These are phyloP conservation scores for Chalciporus piperatoides DNA, from an alignment of 1,284 basidiomycete genomes.

Conservation along the genomic window DNA sequence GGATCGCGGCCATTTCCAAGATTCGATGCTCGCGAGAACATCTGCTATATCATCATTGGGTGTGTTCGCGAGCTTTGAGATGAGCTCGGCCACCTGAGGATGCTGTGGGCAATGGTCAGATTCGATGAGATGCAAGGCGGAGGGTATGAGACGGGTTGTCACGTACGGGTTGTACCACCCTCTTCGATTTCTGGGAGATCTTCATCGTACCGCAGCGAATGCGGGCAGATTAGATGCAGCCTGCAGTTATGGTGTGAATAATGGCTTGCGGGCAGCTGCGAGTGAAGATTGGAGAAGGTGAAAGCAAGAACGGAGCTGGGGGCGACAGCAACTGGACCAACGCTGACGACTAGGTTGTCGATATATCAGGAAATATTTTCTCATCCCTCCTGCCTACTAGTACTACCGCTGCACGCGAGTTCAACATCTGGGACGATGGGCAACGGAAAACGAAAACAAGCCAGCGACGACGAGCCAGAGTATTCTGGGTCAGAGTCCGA, in stretches of 20 bases:
- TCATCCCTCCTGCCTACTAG: too few relatives aligned
- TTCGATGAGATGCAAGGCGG: constrained; percentile 11
- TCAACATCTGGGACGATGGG: constrained; percentile 17
- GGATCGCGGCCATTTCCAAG: constrained; percentile 95
- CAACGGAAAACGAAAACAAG: constrained; percentile 31
- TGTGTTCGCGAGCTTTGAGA: constrained; percentile 61
- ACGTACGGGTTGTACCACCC: constrained; percentile 61
- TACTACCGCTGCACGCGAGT: background rate
- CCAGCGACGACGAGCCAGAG: constrained; percentile 30
- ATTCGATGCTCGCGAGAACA: constrained; percentile 61
- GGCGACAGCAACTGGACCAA: constrained; percentile 4
- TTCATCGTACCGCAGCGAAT: constrained; percentile 65
- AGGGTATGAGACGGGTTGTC: background rate
- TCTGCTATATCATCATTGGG: constrained; percentile 63
- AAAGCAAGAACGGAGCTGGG: constrained; percentile 15
- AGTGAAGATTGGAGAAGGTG: constrained; percentile 10
- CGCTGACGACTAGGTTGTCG: constrained; percentile 23
- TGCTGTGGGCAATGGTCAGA: constrained; percentile 46
- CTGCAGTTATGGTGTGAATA: constrained; percentile 11
- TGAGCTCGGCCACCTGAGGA: constrained; percentile 72
- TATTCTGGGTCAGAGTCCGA: constrained; percentile 16
- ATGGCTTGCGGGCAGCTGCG: constrained; percentile 2
- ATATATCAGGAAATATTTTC: constrained; percentile 36
- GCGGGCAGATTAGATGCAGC: constrained; percentile 34
- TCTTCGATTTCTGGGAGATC: constrained; percentile 77